Evolutionary conservation across 2,329 filamentous ascomycete genomes (phyloP).

Genomic region (Lasiodiplodia sp.): DNA sequence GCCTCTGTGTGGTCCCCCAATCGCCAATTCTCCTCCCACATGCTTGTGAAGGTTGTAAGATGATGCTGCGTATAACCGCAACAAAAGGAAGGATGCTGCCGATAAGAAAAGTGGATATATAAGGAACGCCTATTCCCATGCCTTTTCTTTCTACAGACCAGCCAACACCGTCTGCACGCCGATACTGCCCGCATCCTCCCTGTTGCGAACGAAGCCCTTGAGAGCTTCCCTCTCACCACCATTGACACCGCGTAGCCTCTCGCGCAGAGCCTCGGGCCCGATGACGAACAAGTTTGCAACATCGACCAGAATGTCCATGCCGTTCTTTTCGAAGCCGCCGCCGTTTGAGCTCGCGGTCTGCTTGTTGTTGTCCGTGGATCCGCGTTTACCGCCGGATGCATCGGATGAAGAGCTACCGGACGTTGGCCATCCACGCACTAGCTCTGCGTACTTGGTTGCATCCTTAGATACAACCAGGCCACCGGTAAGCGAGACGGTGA

Average conservation of each 20-base stretch:
- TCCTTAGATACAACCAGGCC: slow-evolving; percentile 96
- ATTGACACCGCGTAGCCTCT: slow-evolving; percentile 55
- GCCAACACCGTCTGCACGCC: slow-evolving; percentile 85
- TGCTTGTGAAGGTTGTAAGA: neutral
- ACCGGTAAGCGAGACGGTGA: slow-evolving; percentile 89
- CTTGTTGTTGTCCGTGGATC: slow-evolving; percentile 36
- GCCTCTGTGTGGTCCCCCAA: neutral
- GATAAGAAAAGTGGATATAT: neutral
- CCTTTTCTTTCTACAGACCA: slow-evolving; percentile 56
- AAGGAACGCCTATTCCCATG: neutral
- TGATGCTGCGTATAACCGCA: neutral
- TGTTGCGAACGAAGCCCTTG: slow-evolving; percentile 81
- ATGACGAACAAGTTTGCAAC: slow-evolving; percentile 97
- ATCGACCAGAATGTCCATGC: slow-evolving; percentile 87
- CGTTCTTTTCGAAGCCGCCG: slow-evolving; percentile 58
- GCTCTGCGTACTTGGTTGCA: slow-evolving; percentile 88
- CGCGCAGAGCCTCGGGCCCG: slow-evolving; percentile 64
- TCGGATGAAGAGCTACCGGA: slow-evolving; percentile 62
- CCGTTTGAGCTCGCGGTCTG: slow-evolving; percentile 40
- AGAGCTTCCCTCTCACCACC: slow-evolving; percentile 63
- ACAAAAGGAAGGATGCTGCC: neutral
- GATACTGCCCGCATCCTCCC: slow-evolving; percentile 82
- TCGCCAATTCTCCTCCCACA: neutral
- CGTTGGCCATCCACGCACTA: slow-evolving; percentile 79
- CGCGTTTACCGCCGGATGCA: slow-evolving; percentile 60